phyloP scores from a whole-genome alignment of 352 stramenopile genomes.

The Thraustotheca clavata region DNA sequence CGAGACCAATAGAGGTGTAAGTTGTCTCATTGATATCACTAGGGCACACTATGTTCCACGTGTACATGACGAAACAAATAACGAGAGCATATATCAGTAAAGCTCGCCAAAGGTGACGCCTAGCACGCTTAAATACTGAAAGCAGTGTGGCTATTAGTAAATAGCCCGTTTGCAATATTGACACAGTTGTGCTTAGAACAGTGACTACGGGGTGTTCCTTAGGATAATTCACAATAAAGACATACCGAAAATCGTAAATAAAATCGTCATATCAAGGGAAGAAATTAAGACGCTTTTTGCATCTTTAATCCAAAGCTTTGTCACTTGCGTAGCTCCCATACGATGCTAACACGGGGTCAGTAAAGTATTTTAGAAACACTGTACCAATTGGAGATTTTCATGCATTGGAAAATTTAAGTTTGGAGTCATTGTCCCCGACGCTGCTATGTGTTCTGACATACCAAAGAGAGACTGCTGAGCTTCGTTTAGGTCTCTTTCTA shows the following conservation, averaged over 20 bases:
- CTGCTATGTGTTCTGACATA: background rate
- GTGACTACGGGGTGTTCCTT: conserved; percentile 24
- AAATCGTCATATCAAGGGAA: conserved; percentile 63
- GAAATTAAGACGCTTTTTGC: conserved; percentile 69
- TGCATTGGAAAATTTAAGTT: background rate
- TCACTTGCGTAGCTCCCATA: conserved; percentile 38
- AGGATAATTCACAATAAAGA: background rate
- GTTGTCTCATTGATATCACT: conserved; percentile 21
- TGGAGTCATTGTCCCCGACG: background rate
- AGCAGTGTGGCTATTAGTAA: conserved; percentile 42
- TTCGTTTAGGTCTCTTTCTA: background rate
- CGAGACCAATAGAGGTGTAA: conserved; percentile 55
- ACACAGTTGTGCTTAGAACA: conserved; percentile 72
- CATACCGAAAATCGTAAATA: conserved; percentile 78
- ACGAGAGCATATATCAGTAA: conserved; percentile 61
- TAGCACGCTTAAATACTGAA: conserved; percentile 11
- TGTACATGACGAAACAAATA: conserved; percentile 66
- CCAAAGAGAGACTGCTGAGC: background rate
- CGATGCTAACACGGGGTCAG: conserved; percentile 5
- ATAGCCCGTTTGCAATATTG: conserved; percentile 78
- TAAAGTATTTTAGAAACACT: background rate
- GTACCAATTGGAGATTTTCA: conserved; percentile 19
- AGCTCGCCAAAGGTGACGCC: conserved; percentile 51
- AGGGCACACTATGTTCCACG: conserved; percentile 67
- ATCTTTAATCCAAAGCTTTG: conserved; percentile 59